A percentile compares a stretch with the other conserved stretches of the same genome.
Evolutionary conservation across 1,284 basidiomycete genomes (phyloP).

Genomic region (Ustilago esculenta): DNA sequence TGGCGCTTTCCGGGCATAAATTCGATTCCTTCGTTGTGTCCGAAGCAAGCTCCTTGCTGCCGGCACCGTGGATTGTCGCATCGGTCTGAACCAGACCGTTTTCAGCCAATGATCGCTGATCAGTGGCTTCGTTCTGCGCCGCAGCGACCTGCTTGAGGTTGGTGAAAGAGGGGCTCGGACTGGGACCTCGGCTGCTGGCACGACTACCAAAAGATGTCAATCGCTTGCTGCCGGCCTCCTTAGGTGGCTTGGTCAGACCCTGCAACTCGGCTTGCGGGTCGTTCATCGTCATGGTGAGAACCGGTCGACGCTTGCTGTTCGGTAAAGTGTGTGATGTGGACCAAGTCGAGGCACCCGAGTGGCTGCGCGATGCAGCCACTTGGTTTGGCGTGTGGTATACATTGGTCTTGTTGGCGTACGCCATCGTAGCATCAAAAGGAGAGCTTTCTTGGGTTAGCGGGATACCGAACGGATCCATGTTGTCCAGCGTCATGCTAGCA

Average conservation of each 20-base stretch:
- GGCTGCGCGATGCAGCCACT: conserved; percentile 31
- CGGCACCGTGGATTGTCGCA: neutral
- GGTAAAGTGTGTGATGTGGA: conserved; percentile 9
- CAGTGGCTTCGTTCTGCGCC: no score
- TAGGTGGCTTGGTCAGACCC: conserved; percentile 51
- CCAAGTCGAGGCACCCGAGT: conserved; percentile 7
- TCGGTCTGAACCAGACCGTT: no score
- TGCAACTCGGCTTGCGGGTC: conserved; percentile 54
- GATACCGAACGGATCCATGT: conserved; percentile 50
- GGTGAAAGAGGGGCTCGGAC: conserved; percentile 38
- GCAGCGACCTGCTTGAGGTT: no score
- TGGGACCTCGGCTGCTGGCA: conserved; percentile 39
- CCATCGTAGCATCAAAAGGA: conserved; percentile 46
- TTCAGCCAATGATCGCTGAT: no score
- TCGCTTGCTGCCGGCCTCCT: conserved; percentile 21
- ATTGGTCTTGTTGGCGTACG: conserved; percentile 44
- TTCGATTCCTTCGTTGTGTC: neutral
- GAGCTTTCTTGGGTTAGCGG: conserved; percentile 40
- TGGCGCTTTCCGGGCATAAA: conserved; percentile 4
- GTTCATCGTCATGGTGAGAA: conserved; percentile 59
- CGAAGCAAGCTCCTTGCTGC: neutral
- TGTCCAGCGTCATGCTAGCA: conserved; percentile 7
- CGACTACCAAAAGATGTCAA: conserved; percentile 53
- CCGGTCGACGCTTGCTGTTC: conserved; percentile 29
- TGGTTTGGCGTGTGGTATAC: conserved; percentile 45